Evolutionary conservation across 345 rosid species (phyloP), one percentile per base, ranked within the genome.

Genomic region (Lepidium aucheri): DNA sequence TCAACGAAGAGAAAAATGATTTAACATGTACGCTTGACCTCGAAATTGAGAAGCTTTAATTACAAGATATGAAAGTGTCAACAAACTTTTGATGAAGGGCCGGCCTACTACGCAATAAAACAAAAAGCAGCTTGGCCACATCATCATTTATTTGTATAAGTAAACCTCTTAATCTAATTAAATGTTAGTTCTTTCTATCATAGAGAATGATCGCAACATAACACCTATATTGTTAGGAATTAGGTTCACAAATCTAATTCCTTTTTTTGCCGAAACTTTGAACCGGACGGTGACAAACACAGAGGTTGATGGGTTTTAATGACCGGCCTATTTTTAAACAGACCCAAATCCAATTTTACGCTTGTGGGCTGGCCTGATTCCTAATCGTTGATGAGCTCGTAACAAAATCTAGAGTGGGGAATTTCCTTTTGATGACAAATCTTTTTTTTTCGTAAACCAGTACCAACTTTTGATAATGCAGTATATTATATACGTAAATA

Each of bases 21-120:
- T 58, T 72, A 16, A 49, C 32, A 40, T 57, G 65, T 50, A 72
- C 76, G 76, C 53, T 65, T 65, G 49, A 53, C 49, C 67, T 50
- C 6, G 60, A 72, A 15, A 57, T 50, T 49, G 60, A 57, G 60
- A 72, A 58, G 71, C 66, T 73, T 73, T 73, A 58, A 58, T 42
- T 73, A 33, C 66, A 50, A 65, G 76, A 72, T 51, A 49, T 40
- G 13, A 10, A 51, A 34, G 41, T 58, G 33, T 50, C 33, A 65
- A 65, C 76, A 65, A 65, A 65, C 66, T 58, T 10, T 57, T 35
- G 41, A 60, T 35, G 41, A 60, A 50, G 61, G 55, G 17, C 61
- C 61, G n/a, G n/a, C n/a, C n/a, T n/a, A n/a, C n/a, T 72, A 72
- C 55, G 8, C 24, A 63, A 72, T 34, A 24, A 65, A 65, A 40